Evolutionary conservation across 768 basidiomycete species (phyloP).

Genomic region (Daedaleopsis sinensis): DNA sequence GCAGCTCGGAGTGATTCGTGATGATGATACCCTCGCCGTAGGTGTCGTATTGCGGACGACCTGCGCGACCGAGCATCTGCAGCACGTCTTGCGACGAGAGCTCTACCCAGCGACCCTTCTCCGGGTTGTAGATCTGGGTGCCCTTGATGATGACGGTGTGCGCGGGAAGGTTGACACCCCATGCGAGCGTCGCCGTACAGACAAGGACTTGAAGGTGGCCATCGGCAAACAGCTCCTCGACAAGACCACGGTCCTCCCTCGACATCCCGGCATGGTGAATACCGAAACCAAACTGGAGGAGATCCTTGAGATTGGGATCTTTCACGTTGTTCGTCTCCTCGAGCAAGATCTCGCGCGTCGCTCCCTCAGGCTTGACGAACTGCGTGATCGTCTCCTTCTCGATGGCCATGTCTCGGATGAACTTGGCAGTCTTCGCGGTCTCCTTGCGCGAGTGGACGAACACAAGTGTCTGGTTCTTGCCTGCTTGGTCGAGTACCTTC

Average conservation of each 20-base stretch:
- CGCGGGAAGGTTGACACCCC: slow-evolving; percentile 98
- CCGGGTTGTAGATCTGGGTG: slow-evolving; percentile 99
- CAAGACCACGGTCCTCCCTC: slow-evolving; percentile 84
- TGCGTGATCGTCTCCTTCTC: slow-evolving; percentile 97
- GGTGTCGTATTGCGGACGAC: slow-evolving; percentile 96
- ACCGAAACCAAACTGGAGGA: slow-evolving; percentile 95
- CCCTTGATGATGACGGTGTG: slow-evolving; percentile 99
- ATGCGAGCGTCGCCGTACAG: slow-evolving; percentile 96
- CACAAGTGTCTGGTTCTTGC: slow-evolving; percentile 90
- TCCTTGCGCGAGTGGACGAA: slow-evolving; percentile 99
- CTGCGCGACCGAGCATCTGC: slow-evolving; percentile 98
- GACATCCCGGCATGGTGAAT: slow-evolving; percentile 99
- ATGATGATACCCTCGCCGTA: slow-evolving; percentile 98
- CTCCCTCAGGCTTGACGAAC: slow-evolving; percentile 93
- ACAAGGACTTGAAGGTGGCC: slow-evolving; percentile 93
- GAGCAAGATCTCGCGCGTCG: slow-evolving; percentile 86
- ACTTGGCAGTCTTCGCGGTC: slow-evolving; percentile 95
- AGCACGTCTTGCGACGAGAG: slow-evolving; percentile 94
- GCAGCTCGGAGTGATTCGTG: slow-evolving; percentile 95
- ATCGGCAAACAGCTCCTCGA: slow-evolving; percentile 93
- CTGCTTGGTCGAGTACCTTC: slow-evolving; percentile 91
- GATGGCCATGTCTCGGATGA: slow-evolving; percentile 91
- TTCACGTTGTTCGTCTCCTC: slow-evolving; percentile 83
- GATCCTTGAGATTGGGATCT: slow-evolving; percentile 82
- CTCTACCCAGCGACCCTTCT: slow-evolving; percentile 98